A percentile compares a stretch with the other conserved stretches of the same genome.
Evolutionary conservation across 1,284 basidiomycete genomes (phyloP).

Genomic region (Pseudozyma sp.): DNA sequence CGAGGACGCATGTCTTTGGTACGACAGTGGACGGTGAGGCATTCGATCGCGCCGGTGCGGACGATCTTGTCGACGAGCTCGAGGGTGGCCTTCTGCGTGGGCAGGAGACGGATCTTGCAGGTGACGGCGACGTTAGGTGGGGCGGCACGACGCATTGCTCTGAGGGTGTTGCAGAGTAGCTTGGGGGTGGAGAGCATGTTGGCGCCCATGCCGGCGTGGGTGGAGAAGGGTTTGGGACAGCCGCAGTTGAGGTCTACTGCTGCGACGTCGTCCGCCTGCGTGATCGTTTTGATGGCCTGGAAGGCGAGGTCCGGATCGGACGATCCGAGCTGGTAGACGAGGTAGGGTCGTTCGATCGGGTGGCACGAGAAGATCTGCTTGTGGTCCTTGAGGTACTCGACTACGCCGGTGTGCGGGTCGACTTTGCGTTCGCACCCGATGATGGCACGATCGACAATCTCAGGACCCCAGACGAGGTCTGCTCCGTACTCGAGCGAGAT

Average conservation of each 20-base stretch:
- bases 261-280: constrained; percentile 80
- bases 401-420: constrained; percentile 88
- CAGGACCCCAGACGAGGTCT: constrained; percentile 94
- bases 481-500: constrained; percentile 93
- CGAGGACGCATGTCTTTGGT: constrained; percentile 90
- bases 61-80: constrained; percentile 87
- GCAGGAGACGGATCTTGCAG: constrained; percentile 87
- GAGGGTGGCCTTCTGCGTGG: constrained; percentile 85
- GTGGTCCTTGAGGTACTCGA: constrained; percentile 81
- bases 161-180: constrained; percentile 79
- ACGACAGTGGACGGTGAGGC: constrained; percentile 93
- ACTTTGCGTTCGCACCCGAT: constrained; percentile 84
- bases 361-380: constrained; percentile 89
- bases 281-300: constrained; percentile 85
- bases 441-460: constrained; percentile 96
- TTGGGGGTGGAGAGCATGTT: constrained; percentile 92
- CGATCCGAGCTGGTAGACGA: constrained; percentile 83
- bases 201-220: constrained; percentile 95
- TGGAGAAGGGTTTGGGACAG: constrained; percentile 91
- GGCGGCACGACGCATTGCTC: constrained; percentile 69
- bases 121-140: constrained; percentile 72
- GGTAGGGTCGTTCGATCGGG: constrained; percentile 77
- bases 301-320: constrained; percentile 89
- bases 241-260: constrained; percentile 94
- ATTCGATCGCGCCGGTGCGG: constrained; percentile 82